Base-by-base conservation (phyloP, 306 rosid genomes). In the Prunus mongolica region DNA sequence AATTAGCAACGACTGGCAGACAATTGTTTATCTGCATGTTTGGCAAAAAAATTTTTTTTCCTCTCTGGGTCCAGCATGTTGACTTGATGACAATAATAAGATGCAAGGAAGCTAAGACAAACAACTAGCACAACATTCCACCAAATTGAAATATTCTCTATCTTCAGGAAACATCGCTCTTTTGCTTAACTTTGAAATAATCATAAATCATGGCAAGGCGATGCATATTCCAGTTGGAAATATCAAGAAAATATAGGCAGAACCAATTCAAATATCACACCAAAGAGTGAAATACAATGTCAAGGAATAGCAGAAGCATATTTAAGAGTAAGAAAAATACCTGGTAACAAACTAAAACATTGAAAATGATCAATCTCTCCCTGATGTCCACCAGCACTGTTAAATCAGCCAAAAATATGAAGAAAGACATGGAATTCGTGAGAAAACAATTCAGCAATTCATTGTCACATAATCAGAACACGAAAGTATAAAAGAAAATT, bases 301-400 rank as follows among this genome's bases (percentile, higher is more conserved):
- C 27, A 49, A 47, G 10, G 66, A 67, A 56, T 46, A 16, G 9
- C 45, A 89, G n/a, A 67, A 64, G 84, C 58, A 75, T 72, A 75
- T 71, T 28, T 30, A 76, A 71, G 56, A 69, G 41, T 80, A 51
- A 61, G 61, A 75, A 63, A 80, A 55, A 82, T 73, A 94, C 98
- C 98, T 81, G 98, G 98, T 72, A 89, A 84, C 85, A 88, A 81
- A 73, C 82, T 86, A 76, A 94, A 90, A 84, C 69, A 67, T 76
- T 95, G 91, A 76, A 80, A 62, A 79, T 95, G 97, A 85, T 92
- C 87, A 50, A 92, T 82, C 69, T 73, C 84, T 78, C 82, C 85
- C 38, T 27, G 77, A 76, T 83, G 77, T 62, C 90, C 91, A 79
- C 75, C 84, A 45, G 67, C 82, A 79, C 98, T 95, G 89, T 63